phyloP scores from a whole-genome alignment of 2,329 filamentous ascomycete genomes.

The Epicoccum sorghinum region DNA sequence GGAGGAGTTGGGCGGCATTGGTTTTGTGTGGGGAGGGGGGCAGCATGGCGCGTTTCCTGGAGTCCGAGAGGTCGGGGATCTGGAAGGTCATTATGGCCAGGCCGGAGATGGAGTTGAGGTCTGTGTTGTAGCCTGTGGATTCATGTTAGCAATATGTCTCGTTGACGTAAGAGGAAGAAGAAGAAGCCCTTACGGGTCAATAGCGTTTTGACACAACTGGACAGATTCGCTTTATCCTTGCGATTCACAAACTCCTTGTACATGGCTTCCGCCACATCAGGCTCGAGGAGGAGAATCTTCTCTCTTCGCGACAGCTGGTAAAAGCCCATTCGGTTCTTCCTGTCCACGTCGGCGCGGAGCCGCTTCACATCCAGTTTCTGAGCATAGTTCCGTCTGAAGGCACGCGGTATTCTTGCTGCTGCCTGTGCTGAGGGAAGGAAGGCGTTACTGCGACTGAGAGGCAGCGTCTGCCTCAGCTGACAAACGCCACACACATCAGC shows the following conservation, averaged over 20 bases:
- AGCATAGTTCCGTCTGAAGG: conserved; percentile 22
- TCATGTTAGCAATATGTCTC: conserved; percentile 9
- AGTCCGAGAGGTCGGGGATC: conserved; percentile 33
- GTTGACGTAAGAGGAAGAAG: no score
- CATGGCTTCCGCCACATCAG: conserved; percentile 29
- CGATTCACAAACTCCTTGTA: conserved; percentile 32
- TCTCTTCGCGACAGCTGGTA: conserved; percentile 28
- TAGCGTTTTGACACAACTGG: not conserved
- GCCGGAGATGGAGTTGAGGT: conserved; percentile 30
- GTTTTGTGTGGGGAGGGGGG: conserved; percentile 34
- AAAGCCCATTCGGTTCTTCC: conserved; percentile 25
- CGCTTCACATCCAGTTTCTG: conserved; percentile 24
- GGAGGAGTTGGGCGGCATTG: conserved; percentile 26
- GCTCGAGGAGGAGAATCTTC: conserved; percentile 21
- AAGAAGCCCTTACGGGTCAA: no score
- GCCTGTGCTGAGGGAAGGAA: not conserved
- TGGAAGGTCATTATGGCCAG: conserved; percentile 34
- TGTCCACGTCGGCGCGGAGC: conserved; percentile 29
- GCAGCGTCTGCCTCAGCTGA: conserved; percentile 19
- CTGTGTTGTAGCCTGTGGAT: conserved; percentile 31
- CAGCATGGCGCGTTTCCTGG: conserved; percentile 22
- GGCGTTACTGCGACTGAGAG: not conserved
- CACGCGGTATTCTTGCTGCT: not conserved
- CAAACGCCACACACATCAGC: conserved; percentile 29
- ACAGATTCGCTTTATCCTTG: conserved; percentile 17